Conservation (phyloP, 306 rosid species). For the Pueraria montana region DNA sequence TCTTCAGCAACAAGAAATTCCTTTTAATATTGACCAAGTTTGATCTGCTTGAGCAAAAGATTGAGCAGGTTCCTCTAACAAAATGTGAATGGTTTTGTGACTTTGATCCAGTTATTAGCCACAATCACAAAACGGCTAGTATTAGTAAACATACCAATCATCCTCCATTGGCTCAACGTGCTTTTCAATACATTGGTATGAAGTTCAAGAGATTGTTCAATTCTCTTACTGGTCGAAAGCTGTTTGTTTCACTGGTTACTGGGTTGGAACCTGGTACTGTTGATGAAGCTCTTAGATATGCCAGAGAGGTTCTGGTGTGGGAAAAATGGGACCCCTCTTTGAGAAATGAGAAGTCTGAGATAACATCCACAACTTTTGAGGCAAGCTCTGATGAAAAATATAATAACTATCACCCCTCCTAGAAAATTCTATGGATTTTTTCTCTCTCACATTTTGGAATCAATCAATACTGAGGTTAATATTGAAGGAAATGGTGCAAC, state of each 20-base stretch:
- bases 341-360: conserved; percentile 44
- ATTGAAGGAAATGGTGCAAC: conserved; percentile 12
- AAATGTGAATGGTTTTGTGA: conserved; percentile 78
- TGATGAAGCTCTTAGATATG: conserved; percentile 75
- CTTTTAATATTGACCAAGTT: conserved; percentile 73
- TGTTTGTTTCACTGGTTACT: conserved; percentile 69
- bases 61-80: conserved; percentile 61
- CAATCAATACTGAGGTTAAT: not conserved
- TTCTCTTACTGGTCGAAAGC: conserved; percentile 62
- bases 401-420: not conserved
- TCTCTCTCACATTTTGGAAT: not conserved
- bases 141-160: conserved; percentile 47
- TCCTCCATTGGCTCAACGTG: conserved; percentile 64
- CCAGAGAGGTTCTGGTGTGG: conserved; percentile 70
- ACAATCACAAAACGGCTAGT: conserved; percentile 38
- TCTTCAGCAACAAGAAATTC: conserved; percentile 61
- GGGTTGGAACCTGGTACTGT: conserved; percentile 73
- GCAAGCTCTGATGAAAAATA: conserved; percentile 22
- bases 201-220: conserved; percentile 74
- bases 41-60: conserved; percentile 73
- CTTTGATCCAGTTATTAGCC: conserved; percentile 66
- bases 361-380: conserved; percentile 60
- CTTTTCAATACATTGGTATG: conserved; percentile 72
- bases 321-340: conserved; percentile 55
- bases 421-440: not conserved